Conservation (phyloP, 495 filamentous ascomycete species). For the Lophiostoma macrostomum region DNA sequence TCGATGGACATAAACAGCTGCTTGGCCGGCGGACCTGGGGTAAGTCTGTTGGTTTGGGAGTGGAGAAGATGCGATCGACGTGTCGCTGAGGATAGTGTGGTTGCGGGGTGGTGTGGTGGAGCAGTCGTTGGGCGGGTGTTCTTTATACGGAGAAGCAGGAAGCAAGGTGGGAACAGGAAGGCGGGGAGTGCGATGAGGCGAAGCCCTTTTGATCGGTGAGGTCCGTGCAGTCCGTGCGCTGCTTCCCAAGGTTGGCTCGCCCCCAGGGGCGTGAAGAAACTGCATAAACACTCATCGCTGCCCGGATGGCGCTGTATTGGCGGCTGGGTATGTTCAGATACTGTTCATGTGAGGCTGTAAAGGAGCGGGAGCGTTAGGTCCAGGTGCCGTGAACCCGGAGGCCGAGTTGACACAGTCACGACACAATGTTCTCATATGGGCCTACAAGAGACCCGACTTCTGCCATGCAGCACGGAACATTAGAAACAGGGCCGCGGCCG, state of each 20-base stretch:
- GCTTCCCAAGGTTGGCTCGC: neutral
- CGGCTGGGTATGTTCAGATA: no score
- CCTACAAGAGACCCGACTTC: no score
- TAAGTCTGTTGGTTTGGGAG: slow-evolving; percentile 21
- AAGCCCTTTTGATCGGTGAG: neutral
- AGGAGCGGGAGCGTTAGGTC: no score
- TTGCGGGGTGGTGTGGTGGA: neutral
- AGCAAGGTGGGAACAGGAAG: neutral
- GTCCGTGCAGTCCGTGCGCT: neutral
- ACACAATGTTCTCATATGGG: no score
- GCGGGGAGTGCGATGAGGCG: neutral
- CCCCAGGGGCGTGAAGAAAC: no score
- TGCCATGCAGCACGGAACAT: no score
- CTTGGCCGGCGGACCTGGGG: slow-evolving; percentile 24
- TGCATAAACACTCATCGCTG: no score
- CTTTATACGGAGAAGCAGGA: slow-evolving; percentile 3
- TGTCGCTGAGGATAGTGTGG: slow-evolving; percentile 12
- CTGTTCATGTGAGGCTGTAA: no score
- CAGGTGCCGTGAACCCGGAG: no score
- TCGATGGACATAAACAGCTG: slow-evolving; percentile 95
- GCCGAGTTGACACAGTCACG: no score
- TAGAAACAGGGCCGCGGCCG: no score
- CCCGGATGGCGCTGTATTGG: no score
- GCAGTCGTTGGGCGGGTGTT: slow-evolving; percentile 5
- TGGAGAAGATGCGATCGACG: slow-evolving; percentile 16